A percentile compares a stretch with the other conserved stretches of the same genome.
Conservation (phyloP, 2,329 filamentous ascomycete genomes). For the Neurospora sp. region DNA sequence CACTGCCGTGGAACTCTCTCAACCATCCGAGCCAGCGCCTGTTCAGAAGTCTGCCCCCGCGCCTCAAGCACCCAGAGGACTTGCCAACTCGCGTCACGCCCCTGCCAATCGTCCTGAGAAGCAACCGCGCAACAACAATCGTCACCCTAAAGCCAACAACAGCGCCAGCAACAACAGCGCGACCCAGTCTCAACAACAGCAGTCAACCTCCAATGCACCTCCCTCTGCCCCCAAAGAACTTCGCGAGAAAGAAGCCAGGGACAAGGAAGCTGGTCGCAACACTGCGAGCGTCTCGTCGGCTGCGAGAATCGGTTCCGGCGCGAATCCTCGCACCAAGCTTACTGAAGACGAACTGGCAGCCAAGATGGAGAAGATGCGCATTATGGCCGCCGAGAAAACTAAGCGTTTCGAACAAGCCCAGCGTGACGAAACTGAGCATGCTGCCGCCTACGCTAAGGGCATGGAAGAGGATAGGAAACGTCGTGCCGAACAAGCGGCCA, state of each 20-base stretch:
- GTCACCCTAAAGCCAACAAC: conserved; percentile 4
- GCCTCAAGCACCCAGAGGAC: conserved; percentile 15
- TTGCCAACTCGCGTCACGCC: conserved; percentile 26
- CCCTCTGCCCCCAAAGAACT: conserved; percentile 12
- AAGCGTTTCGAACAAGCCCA: conserved; percentile 49
- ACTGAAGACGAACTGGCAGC: conserved; percentile 47
- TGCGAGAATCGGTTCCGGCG: conserved; percentile 41
- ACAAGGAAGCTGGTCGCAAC: conserved; percentile 25
- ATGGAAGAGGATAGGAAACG: conserved; percentile 45
- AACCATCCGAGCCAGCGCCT: conserved; percentile 6
- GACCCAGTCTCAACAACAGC: neutral
- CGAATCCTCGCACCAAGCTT: conserved; percentile 49
- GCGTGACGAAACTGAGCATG: conserved; percentile 46
- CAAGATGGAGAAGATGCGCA: conserved; percentile 52
- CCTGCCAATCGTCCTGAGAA: conserved; percentile 12
- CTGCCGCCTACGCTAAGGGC: conserved; percentile 41
- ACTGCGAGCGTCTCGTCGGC: conserved; percentile 23
- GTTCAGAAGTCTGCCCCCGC: conserved; percentile 8
- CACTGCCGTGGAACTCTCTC: conserved; percentile 3
- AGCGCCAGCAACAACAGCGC: neutral
- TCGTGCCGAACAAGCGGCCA: conserved; percentile 41
- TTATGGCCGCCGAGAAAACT: conserved; percentile 46
- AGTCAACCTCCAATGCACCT: conserved; percentile 11
- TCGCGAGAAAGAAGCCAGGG: conserved; percentile 8
- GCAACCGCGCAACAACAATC: conserved; percentile 12